These are phyloP conservation scores for Hyaloscypha variabilis DNA, from an alignment of 495 filamentous ascomycete genomes.

Conservation along the genomic window DNA sequence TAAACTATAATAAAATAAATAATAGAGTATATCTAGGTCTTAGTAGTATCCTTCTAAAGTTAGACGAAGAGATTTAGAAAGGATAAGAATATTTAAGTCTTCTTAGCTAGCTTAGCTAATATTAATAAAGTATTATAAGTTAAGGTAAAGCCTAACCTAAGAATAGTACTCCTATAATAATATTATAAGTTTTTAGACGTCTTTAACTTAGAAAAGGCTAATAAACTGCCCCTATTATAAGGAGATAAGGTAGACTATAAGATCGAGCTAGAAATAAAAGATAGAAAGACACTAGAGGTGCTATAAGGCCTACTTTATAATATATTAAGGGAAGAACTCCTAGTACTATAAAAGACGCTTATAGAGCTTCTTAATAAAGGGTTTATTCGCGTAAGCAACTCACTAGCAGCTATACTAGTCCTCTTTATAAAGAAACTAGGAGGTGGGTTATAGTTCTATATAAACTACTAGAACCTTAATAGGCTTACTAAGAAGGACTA, in stretches of 20 bases:
- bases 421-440: slow-evolving; percentile 28
- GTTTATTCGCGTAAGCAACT: slow-evolving; percentile 31
- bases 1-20: not conserved
- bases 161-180: slow-evolving; percentile 14
- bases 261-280: slow-evolving; percentile 28
- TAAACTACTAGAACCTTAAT: slow-evolving; percentile 34
- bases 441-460: slow-evolving; percentile 27
- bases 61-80: not conserved
- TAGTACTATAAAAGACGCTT: slow-evolving; percentile 31
- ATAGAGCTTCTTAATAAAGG: slow-evolving; percentile 27
- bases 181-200: not conserved
- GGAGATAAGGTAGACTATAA: not conserved
- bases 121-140: slow-evolving; percentile 20
- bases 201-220: not conserved
- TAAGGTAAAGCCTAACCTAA: slow-evolving; percentile 15
- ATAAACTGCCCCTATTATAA: not conserved
- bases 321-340: slow-evolving; percentile 19
- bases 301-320: slow-evolving; percentile 25
- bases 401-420: slow-evolving; percentile 21
- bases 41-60: not conserved
- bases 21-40: not conserved
- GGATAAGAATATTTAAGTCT: slow-evolving; percentile 5
- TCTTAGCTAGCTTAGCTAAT: slow-evolving; percentile 10
- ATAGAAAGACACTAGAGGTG: slow-evolving; percentile 21
- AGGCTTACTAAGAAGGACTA: slow-evolving; percentile 26